Evolutionary conservation across 2,329 filamentous ascomycete genomes (phyloP), one percentile per base, ranked within the genome.

Genomic region (Phyllosticta ampelicida): DNA sequence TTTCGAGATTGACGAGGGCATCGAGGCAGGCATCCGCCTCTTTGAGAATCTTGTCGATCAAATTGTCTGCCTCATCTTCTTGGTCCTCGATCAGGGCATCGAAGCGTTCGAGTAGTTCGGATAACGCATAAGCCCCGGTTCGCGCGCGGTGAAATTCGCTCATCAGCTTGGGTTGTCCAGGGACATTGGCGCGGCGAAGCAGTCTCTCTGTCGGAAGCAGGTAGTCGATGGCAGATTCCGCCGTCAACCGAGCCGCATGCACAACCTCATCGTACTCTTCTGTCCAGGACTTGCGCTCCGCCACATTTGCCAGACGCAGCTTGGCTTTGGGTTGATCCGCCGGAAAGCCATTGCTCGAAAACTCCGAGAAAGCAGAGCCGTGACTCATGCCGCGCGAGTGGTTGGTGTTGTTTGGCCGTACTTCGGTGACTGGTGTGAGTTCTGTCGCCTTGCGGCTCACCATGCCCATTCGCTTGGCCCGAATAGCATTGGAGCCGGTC

Each of bases 391-490:
- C 80, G 53, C 80, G 78, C 60, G 81, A 72, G 68, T 83, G 80
- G 61, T 77, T 78, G 64, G 77, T 75, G 55, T 78, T 76, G 62
- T 78, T 78, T 19, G 75, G 71, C 23, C 73, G 72, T 53, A 74
- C 70, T 65, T 83, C 80, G 59, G 81, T 76, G 29, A 83, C 70
- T 1, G 78, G 77, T 26, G 75, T 75, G 53, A 82, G 69, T 57
- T 80, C 81, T 10, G 76, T 77, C 5, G 51, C 56, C 49, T 59
- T 59, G 2, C 57, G 57, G 3, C 53, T 59, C 18, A 59, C 57
- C 54, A 84, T 78, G 21, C 81, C 83, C 77, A 84, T 83, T 18
- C 83, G 77, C 64, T 82, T 82, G 60, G 75, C 77, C 23, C 80
- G 78, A 28, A 75, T 69, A 67, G 75, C 74, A 68, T 79, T 66